Evolutionary conservation across 116 monocot species (phyloP).

Genomic region (Posidonia oceanica): DNA sequence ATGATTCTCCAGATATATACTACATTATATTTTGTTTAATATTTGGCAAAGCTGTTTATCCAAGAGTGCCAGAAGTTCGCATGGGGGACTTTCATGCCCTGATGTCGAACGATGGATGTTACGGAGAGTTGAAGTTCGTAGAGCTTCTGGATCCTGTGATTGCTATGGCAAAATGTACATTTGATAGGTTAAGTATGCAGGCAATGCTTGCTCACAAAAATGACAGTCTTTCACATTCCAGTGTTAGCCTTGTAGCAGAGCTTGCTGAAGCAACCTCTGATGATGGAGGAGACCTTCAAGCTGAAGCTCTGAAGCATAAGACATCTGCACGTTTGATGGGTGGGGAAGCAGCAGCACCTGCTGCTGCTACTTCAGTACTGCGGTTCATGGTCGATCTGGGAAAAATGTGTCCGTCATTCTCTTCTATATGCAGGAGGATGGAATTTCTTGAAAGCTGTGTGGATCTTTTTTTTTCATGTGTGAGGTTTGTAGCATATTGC

Average conservation of each 20-base stretch:
- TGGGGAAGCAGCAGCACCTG: constrained; percentile 92
- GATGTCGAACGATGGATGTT: constrained; percentile 83
- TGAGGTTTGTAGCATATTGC: constrained; percentile 39
- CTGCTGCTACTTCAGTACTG: constrained; percentile 72
- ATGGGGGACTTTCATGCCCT: constrained; percentile 96
- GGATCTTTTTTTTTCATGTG: constrained; percentile 96
- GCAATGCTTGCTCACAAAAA: constrained; percentile 74
- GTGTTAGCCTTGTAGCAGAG: constrained; percentile 61
- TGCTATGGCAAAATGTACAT: constrained; percentile 90
- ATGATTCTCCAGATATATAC: constrained; percentile 98
- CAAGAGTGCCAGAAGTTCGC: constrained; percentile 92
- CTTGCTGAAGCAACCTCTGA: constrained; percentile 69
- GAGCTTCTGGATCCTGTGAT: constrained; percentile 87
- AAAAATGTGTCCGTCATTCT: constrained; percentile 89
- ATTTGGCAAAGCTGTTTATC: constrained; percentile 92
- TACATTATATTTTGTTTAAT: constrained; percentile 93
- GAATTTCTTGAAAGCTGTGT: constrained; percentile 97
- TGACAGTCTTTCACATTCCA: constrained; percentile 60
- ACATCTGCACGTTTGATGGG: constrained; percentile 96
- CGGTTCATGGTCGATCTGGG: constrained; percentile 97
- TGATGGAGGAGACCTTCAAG: constrained; percentile 74
- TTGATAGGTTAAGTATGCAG: constrained; percentile 80
- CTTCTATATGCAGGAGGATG: constrained; percentile 71
- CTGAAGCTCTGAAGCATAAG: constrained; percentile 97
- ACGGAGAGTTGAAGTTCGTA: constrained; percentile 80